Conservation (phyloP, 2,329 filamentous ascomycete genomes). For the Colletotrichum australisinense region DNA sequence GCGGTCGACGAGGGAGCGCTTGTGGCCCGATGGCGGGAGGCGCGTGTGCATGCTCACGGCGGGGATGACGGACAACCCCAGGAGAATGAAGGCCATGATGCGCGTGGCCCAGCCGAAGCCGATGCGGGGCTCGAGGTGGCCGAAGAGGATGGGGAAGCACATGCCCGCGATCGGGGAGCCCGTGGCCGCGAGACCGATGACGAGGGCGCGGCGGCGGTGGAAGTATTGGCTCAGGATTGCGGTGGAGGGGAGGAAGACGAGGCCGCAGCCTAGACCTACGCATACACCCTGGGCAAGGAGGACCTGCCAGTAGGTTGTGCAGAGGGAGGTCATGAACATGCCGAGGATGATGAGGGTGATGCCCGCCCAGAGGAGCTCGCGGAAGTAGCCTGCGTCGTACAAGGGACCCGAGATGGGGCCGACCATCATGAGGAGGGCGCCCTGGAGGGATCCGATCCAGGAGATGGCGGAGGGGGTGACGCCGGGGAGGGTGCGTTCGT, state of each 20-base stretch:
- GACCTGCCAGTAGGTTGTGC: slow-evolving; percentile 55
- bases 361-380: slow-evolving; percentile 48
- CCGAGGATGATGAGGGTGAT: slow-evolving; percentile 51
- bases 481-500: slow-evolving; percentile 49
- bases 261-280: slow-evolving; percentile 50
- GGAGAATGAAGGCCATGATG: slow-evolving; percentile 56
- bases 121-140: slow-evolving; percentile 56
- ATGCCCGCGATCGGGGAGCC: slow-evolving; percentile 55
- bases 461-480: slow-evolving; percentile 53
- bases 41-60: slow-evolving; percentile 52
- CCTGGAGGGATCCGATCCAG: slow-evolving; percentile 58
- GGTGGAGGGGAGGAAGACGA: slow-evolving; percentile 48
- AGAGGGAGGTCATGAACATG: slow-evolving; percentile 58
- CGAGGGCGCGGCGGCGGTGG: slow-evolving; percentile 44
- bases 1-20: slow-evolving; percentile 48
- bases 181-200: slow-evolving; percentile 45
- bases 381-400: slow-evolving; percentile 56
- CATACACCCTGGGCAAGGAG: slow-evolving; percentile 53
- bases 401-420: slow-evolving; percentile 54
- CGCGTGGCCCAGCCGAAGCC: slow-evolving; percentile 66
- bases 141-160: slow-evolving; percentile 51
- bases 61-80: slow-evolving; percentile 51
- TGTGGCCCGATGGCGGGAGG: slow-evolving; percentile 42
- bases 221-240: slow-evolving; percentile 56
- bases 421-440: slow-evolving; percentile 52